Evolutionary conservation across 768 basidiomycete genomes (phyloP).

Genomic region (Porpolomopsis calyptriformis): DNA sequence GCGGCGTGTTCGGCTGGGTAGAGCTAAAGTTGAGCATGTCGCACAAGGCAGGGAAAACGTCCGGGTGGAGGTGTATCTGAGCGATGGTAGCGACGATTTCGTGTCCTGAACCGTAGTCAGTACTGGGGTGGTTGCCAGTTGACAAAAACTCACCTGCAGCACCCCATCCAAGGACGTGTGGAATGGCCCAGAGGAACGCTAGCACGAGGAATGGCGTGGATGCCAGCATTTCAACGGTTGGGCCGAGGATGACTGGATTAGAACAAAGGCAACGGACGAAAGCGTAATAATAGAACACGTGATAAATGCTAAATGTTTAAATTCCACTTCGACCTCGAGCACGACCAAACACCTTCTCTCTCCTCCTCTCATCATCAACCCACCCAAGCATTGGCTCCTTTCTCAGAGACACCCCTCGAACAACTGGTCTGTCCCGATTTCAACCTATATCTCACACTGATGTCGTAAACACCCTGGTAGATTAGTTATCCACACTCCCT

Average conservation of each 20-base stretch:
- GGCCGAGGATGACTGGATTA: neutral
- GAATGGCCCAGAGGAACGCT: conserved; percentile 3
- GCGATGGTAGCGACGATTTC: conserved; percentile 92
- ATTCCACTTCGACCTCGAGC: conserved; percentile 57
- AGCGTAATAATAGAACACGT: neutral
- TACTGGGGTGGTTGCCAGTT: neutral
- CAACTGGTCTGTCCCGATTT: conserved; percentile 14
- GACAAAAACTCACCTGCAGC: conserved; percentile 26
- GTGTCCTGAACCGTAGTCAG: conserved; percentile 43
- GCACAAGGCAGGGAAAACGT: conserved; percentile 55
- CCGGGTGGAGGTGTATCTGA: conserved; percentile 78
- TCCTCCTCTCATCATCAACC: neutral
- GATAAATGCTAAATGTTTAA: conserved; percentile 45
- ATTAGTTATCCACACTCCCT: conserved; percentile 61
- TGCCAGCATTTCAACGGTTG: neutral
- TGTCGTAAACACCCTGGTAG: no score
- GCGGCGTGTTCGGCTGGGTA: conserved; percentile 24
- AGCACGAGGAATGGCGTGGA: neutral
- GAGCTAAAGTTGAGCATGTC: conserved; percentile 50
- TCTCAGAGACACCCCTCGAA: conserved; percentile 23
- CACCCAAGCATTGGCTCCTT: conserved; percentile 13
- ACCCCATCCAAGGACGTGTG: conserved; percentile 28
- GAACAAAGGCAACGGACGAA: neutral
- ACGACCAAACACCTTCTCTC: no score
- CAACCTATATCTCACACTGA: neutral